Evolutionary conservation across 2,329 filamentous ascomycete species (phyloP), one percentile per base, ranked within the genome.

Genomic region (Pseudogymnoascus sp.): DNA sequence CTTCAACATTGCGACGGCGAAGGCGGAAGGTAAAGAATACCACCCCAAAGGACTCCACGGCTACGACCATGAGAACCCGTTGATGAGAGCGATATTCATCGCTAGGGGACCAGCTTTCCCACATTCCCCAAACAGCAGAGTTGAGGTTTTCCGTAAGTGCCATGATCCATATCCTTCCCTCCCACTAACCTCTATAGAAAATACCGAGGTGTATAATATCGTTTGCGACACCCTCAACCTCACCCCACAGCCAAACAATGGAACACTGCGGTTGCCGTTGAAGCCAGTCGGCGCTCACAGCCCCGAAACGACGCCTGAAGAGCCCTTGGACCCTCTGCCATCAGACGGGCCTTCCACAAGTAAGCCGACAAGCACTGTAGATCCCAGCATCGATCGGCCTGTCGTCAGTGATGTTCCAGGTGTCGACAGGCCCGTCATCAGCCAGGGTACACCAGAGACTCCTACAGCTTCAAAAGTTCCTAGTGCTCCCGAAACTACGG

Each of bases 51-150:
- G 95, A 1, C 78, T 99, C 1, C 95, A 99, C 72, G 95, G 95
- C 1, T 99, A 97, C 72, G 95, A 99, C 72, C 88, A 96, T 70
- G 88, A 96, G 70, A 88, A 99, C 72, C 93, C 93, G 0, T 80
- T 99, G 49, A 99, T 99, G 95, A 82, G 95, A 40, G 93, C 95
- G 0, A 96, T 99, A 45, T 99, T 99, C 70, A 82, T 97, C 59
- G 95, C 95, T 1, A 82, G 91, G 40, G 95, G 95, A 0, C 95
- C 95, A 3, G 93, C 93, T 0, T 99, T 99, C 72, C 90, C 91
- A 0, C 93, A 97, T 69, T 78, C 83, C 40, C 86, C 90, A 0
- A 93, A 95, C 69, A 96, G 90, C 74, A 84, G 87, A 66, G 76
- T 97, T 33, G 85, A 90, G 33, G 80, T 82, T 3, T 97, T 97